Evolutionary conservation across 805 yeast genomes (phyloP).

Genomic region (Lipomyces yamanashiensis): DNA sequence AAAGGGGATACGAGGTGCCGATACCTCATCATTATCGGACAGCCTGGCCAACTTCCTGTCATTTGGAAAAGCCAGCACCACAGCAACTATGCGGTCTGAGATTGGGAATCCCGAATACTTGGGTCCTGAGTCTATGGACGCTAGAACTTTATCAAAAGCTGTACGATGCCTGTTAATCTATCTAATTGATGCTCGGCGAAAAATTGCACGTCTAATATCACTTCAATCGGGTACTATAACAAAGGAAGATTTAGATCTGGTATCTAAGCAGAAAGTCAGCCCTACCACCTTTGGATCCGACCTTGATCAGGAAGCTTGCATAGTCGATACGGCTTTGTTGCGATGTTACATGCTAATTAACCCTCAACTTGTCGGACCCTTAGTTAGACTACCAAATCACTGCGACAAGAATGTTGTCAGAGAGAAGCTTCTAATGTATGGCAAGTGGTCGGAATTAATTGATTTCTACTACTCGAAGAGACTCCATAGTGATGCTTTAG

Average conservation of each 20-base stretch:
- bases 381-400: conserved; percentile 72
- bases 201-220: conserved; percentile 44
- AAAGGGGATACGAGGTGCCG: conserved; percentile 16
- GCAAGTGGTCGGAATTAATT: conserved; percentile 67
- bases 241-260: conserved; percentile 27
- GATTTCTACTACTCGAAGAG: conserved; percentile 74
- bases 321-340: conserved; percentile 80
- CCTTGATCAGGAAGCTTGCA: conserved; percentile 45
- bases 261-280: conserved; percentile 26
- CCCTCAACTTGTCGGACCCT: conserved; percentile 78
- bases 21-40: conserved; percentile 23
- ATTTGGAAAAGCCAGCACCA: conserved; percentile 21
- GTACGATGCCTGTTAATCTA: conserved; percentile 49
- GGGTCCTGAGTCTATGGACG: conserved; percentile 25
- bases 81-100: conserved; percentile 16
- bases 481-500: conserved; percentile 69
- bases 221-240: conserved; percentile 30
- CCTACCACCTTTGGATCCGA: conserved; percentile 41
- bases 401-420: conserved; percentile 72
- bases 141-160: conserved; percentile 29
- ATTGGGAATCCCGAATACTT: conserved; percentile 3
- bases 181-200: conserved; percentile 57
- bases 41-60: conserved; percentile 30
- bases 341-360: conserved; percentile 70
- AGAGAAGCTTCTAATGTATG: conserved; percentile 53